A percentile compares a stretch with the other conserved stretches of the same genome.
Conservation (phyloP, 2,329 filamentous ascomycete genomes). For the Colletotrichum falcatum region DNA sequence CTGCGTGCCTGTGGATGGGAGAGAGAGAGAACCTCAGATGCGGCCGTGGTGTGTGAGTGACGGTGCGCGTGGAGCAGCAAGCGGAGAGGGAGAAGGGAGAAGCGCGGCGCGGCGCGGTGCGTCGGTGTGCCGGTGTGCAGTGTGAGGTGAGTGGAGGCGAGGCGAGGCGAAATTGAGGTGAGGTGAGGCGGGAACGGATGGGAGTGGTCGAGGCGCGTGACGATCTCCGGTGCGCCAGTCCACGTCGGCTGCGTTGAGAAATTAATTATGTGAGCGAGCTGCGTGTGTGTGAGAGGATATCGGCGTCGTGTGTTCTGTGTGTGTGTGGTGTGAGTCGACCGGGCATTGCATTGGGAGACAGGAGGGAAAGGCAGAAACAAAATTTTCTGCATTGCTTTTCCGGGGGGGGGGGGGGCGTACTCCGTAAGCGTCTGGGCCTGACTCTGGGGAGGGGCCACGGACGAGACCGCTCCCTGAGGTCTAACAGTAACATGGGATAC, state of each 20-base stretch:
- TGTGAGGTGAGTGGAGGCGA: background rate
- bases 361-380: conserved; percentile 27
- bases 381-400: conserved; percentile 29
- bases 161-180: background rate
- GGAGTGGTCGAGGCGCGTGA: conserved; percentile 4
- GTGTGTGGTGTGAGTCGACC: conserved; percentile 26
- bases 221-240: conserved; percentile 7
- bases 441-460: conserved; percentile 21
- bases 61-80: conserved; percentile 38
- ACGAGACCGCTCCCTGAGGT: no score
- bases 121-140: conserved; percentile 5
- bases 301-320: conserved; percentile 12
- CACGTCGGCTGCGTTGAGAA: background rate
- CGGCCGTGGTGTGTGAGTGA: conserved; percentile 20
- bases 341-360: conserved; percentile 24
- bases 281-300: conserved; percentile 3
- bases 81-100: conserved; percentile 12
- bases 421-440: conserved; percentile 10
- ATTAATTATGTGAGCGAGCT: conserved; percentile 3
- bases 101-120: background rate
- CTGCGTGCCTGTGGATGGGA: conserved; percentile 9
- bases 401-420: background rate
- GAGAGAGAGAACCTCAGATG: conserved; percentile 20
- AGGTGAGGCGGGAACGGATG: background rate
- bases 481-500: no score